Evolutionary conservation across 2,329 filamentous ascomycete species (phyloP).

Genomic region (Orbilia quercus): DNA sequence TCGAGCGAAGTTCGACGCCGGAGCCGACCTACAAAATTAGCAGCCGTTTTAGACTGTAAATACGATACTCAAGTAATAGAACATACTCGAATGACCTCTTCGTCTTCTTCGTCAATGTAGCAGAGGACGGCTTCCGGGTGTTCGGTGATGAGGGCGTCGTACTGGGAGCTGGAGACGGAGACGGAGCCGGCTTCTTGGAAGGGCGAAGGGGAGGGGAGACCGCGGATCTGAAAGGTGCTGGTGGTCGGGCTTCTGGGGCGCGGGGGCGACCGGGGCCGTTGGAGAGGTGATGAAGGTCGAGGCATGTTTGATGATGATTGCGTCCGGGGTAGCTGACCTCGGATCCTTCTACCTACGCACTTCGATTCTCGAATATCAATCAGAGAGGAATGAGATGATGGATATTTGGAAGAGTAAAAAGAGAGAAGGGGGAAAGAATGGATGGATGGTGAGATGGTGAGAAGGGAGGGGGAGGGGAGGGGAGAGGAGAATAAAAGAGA

Average conservation of each 20-base stretch:
- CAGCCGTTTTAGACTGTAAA: slow-evolving; percentile 21
- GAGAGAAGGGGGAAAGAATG: background rate
- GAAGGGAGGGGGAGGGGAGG: background rate
- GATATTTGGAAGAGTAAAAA: slow-evolving; percentile 5
- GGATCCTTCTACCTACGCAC: too few relatives aligned
- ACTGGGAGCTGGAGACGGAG: slow-evolving; percentile 53
- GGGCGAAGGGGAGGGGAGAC: slow-evolving; percentile 35
- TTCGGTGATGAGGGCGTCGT: slow-evolving; percentile 58
- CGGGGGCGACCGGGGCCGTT: slow-evolving; percentile 43
- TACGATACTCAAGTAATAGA: background rate
- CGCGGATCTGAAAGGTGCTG: slow-evolving; percentile 52
- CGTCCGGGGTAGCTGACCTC: too few relatives aligned
- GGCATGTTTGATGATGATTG: slow-evolving; percentile 39
- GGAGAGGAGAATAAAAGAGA: background rate
- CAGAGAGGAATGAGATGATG: background rate
- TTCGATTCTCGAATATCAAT: too few relatives aligned
- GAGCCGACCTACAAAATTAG: slow-evolving; percentile 61
- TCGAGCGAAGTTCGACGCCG: slow-evolving; percentile 55
- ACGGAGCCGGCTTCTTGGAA: slow-evolving; percentile 45
- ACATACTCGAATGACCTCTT: slow-evolving; percentile 60
- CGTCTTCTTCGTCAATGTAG: slow-evolving; percentile 60
- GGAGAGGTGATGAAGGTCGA: slow-evolving; percentile 45
- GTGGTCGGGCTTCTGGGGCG: slow-evolving; percentile 51
- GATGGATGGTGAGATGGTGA: background rate
- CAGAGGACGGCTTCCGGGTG: slow-evolving; percentile 59